Percentiles rank a stretch among this genome's conserved stretches.
These are phyloP conservation scores for Patellifolia procumbens DNA, from an alignment of 179 eudicot species.

Conservation along the genomic window DNA sequence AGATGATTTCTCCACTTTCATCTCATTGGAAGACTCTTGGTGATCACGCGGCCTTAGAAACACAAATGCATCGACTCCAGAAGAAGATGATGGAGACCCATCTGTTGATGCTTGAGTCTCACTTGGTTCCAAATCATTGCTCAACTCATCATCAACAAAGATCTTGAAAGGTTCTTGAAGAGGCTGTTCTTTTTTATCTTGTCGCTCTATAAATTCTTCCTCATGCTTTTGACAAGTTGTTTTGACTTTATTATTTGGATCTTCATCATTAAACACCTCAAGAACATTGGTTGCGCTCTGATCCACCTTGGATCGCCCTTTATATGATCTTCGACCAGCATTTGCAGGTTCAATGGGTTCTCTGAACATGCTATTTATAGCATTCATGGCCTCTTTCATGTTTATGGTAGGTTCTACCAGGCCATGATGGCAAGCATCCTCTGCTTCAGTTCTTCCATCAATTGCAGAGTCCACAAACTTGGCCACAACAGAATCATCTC, in stretches of 20 bases:
- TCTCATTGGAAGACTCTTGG: slow-evolving; percentile 42
- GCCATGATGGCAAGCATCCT: slow-evolving; percentile 93
- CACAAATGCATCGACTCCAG: slow-evolving; percentile 37
- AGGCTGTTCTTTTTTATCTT: slow-evolving; percentile 26
- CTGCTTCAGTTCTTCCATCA: slow-evolving; percentile 67
- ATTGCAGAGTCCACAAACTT: slow-evolving; percentile 79
- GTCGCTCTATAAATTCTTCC: slow-evolving; percentile 14
- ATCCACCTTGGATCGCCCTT: slow-evolving; percentile 40
- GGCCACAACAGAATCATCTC: slow-evolving; percentile 55
- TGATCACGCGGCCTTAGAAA: slow-evolving; percentile 56
- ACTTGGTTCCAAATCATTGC: slow-evolving; percentile 34
- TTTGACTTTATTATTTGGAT: slow-evolving; percentile 33
- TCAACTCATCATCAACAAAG: slow-evolving; percentile 60
- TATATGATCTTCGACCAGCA: slow-evolving; percentile 37
- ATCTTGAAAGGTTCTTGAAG: slow-evolving; percentile 57
- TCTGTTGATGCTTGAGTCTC: slow-evolving; percentile 34
- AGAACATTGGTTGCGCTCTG: slow-evolving; percentile 42
- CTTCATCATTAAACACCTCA: slow-evolving; percentile 62
- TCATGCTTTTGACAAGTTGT: slow-evolving; percentile 25
- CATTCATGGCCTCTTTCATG: slow-evolving; percentile 81
- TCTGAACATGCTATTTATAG: slow-evolving; percentile 77
- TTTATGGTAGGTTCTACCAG: slow-evolving; percentile 92
- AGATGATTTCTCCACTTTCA: slow-evolving; percentile 34
- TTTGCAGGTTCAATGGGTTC: slow-evolving; percentile 74
- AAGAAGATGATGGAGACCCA: slow-evolving; percentile 41